Evolutionary conservation across 768 basidiomycete genomes (phyloP).

Genomic region (Dictyophora rubrovolvata): DNA sequence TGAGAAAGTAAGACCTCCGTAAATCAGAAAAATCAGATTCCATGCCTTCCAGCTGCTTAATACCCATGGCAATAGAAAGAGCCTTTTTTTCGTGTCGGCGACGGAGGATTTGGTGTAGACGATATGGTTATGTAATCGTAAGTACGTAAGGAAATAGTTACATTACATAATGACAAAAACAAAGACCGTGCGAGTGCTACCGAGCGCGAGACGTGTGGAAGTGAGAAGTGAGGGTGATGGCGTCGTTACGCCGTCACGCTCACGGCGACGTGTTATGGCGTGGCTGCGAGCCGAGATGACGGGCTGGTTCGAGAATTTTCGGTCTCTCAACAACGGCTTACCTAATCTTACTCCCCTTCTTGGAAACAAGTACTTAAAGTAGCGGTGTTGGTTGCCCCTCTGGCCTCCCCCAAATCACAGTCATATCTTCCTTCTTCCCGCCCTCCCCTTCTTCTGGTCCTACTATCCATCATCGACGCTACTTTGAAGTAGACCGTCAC

Average conservation of each 20-base stretch:
- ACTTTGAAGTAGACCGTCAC: background rate
- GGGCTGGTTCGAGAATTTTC: background rate
- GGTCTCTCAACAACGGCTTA: background rate
- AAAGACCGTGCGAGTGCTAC: too few species aligned
- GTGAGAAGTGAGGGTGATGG: background rate
- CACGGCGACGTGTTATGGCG: background rate
- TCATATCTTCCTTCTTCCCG: background rate
- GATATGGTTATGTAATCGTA: background rate
- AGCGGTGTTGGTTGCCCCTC: background rate
- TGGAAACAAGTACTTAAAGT: background rate
- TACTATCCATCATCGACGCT: background rate
- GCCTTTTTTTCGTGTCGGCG: background rate
- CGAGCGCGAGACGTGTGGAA: background rate
- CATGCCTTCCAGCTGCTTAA: constrained; percentile 22
- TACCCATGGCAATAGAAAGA: constrained; percentile 14
- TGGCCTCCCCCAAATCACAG: background rate
- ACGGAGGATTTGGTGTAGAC: background rate
- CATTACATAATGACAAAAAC: too few species aligned
- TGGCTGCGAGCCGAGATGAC: background rate
- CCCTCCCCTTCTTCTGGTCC: background rate
- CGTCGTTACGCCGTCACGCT: too few species aligned
- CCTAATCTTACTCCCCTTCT: background rate
- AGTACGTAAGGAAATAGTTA: too few species aligned
- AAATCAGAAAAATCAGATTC: background rate
- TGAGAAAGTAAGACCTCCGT: background rate